Base-by-base conservation (phyloP, 306 rosid species). In the Urtica urens region DNA sequence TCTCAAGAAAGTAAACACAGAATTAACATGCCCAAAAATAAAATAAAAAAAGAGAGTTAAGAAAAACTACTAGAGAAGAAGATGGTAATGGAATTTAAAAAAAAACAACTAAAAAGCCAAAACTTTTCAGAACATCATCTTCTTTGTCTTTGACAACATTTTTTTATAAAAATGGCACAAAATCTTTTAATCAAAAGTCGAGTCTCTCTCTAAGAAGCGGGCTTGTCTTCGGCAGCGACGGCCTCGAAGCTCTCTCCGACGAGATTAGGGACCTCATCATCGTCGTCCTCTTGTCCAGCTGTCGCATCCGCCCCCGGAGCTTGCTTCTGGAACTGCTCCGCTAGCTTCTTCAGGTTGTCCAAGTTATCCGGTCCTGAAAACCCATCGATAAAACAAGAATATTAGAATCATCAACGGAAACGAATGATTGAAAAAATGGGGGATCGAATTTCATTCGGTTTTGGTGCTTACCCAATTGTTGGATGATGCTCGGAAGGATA, bases 321-420 rank as follows among this genome's bases (percentile, higher is more conserved):
- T 57, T 83, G 93, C 82, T 74, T 81, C 70, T 88, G 88, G 51
- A 84, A 84, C 56, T 84, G 95, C 71, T 88, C 95, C 0, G 93
- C 95, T 18, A 83, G 63, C 68, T 83, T 88, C 64, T 83, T 88
- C 66, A 88, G 72, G 69, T 84, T 88, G 72, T 88, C 97, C 78
- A 79, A 71, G 70, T 84, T 88, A 54, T 84, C 95, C 0, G 95
- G 95, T 42, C 95, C 96, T 88, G 81, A 25, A 74, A 56, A 10
- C 2, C n/a, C n/a, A 12, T 2, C 2, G n/a, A 35, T 35, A 35
- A 35, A 35, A 15, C n/a, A n/a, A n/a, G n/a, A n/a, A 35, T 3
- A 15, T 35, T 35, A 5, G 2, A 15, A 12, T 28, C 33, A 12
- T 35, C n/a, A n/a, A n/a, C n/a, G n/a, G n/a, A n/a, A n/a, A 1